Conservation (phyloP, 75 land plant species). For the Selaginella tamariscina region DNA sequence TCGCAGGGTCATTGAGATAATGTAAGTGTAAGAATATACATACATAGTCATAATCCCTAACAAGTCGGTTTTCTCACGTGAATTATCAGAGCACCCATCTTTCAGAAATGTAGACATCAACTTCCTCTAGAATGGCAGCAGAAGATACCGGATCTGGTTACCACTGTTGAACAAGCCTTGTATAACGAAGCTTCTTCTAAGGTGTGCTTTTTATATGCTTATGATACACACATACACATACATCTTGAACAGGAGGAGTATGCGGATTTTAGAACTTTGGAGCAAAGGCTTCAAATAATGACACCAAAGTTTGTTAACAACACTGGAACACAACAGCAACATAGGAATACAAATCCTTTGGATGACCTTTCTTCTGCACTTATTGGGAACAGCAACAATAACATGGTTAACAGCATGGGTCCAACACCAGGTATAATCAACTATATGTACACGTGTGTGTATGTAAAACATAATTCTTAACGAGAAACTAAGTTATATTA, state of each 20-base stretch:
- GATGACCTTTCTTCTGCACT: conserved; percentile 9
- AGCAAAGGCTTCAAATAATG: conserved; percentile 40
- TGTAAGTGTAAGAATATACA: conserved; percentile 15
- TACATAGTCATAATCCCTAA: neutral
- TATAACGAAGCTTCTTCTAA: conserved; percentile 43
- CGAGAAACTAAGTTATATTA: conserved; percentile 10
- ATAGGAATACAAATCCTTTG: conserved; percentile 12
- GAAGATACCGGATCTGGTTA: conserved; percentile 49
- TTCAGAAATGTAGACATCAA: conserved; percentile 24
- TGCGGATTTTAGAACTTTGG: conserved; percentile 45
- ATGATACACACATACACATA: neutral
- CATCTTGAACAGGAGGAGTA: conserved; percentile 53
- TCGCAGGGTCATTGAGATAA: conserved; percentile 21
- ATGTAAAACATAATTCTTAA: neutral
- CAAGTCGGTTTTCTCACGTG: neutral
- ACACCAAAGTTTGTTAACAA: conserved; percentile 23
- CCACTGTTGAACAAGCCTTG: conserved; percentile 51
- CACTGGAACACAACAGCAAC: neutral
- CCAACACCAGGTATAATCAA: conserved; percentile 33
- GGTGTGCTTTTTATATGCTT: conserved; percentile 26
- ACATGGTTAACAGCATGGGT: conserved; percentile 29
- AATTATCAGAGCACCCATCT: conserved; percentile 25
- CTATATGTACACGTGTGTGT: conserved; percentile 12
- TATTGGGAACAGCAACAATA: conserved; percentile 19
- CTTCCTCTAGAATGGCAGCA: conserved; percentile 35